phyloP scores from a whole-genome alignment of 2,329 filamentous ascomycete species.

The Hirsutella thompsonii region DNA sequence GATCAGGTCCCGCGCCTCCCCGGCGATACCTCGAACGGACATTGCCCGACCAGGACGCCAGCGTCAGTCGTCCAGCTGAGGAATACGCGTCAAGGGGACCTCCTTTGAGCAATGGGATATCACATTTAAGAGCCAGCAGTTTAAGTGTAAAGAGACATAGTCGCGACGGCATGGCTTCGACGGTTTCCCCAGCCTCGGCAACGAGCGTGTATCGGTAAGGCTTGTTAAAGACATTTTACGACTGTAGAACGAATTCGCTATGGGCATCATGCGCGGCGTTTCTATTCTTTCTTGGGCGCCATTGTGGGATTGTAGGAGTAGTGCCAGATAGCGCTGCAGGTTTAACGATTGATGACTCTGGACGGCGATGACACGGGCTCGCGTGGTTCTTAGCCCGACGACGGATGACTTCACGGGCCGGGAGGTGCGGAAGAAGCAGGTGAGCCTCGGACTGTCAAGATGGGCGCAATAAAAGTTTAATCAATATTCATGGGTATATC shows the following conservation, averaged over 20 bases:
- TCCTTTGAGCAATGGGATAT: constrained; percentile 27
- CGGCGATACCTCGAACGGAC: constrained; percentile 37
- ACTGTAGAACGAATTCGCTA: constrained; percentile 9
- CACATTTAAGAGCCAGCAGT: constrained; percentile 32
- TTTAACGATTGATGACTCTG: constrained; percentile 11
- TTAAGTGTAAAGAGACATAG: constrained; percentile 27
- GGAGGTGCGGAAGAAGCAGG: background rate
- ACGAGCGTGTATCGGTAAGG: constrained; percentile 31
- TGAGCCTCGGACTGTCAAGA: background rate
- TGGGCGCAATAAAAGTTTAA: background rate
- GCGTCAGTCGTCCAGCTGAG: constrained; percentile 11
- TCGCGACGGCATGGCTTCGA: constrained; percentile 25
- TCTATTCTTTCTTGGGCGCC: background rate
- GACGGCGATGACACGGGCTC: too few species aligned
- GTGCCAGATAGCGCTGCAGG: constrained; percentile 2
- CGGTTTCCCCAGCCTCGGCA: constrained; percentile 24
- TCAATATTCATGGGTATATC: background rate
- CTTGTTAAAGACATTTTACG: constrained; percentile 16
- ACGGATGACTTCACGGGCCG: background rate
- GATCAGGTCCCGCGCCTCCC: constrained; percentile 22
- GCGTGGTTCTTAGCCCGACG: background rate
- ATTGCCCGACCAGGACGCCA: constrained; percentile 26
- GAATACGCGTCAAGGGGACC: constrained; percentile 23
- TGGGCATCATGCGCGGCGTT: background rate
- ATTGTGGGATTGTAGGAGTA: background rate